Evolutionary conservation across 306 rosid genomes (phyloP).

Genomic region (Corylus avellana): DNA sequence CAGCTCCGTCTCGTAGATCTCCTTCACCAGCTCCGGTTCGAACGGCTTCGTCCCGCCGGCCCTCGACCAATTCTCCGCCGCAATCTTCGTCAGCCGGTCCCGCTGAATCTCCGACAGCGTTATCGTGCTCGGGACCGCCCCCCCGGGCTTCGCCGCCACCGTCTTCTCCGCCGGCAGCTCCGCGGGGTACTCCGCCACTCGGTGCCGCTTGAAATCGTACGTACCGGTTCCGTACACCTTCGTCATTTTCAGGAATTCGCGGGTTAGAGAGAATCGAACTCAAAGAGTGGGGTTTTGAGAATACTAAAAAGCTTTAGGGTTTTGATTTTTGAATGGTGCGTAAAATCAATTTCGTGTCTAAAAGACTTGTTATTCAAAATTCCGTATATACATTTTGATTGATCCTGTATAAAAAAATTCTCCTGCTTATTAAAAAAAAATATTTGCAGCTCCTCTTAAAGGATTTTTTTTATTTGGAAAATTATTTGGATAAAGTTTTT

Average conservation of each 20-base stretch:
- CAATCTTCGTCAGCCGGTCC: conserved; percentile 85
- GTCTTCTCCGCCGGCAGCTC: conserved; percentile 44
- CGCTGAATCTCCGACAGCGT: conserved; percentile 88
- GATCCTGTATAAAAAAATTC: too few relatives aligned
- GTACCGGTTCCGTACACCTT: conserved; percentile 84
- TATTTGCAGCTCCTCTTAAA: too few relatives aligned
- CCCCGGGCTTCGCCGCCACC: conserved; percentile 55
- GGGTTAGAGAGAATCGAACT: neutral
- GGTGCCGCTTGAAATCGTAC: conserved; percentile 89
- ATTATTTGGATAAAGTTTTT: too few relatives aligned
- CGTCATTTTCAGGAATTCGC: conserved; percentile 46
- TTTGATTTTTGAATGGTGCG: too few relatives aligned
- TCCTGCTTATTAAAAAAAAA: too few relatives aligned
- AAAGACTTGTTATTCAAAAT: too few relatives aligned
- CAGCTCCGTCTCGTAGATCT: conserved; percentile 75
- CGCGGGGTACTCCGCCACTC: conserved; percentile 88
- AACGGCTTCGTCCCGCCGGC: conserved; percentile 46
- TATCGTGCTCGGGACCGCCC: conserved; percentile 59
- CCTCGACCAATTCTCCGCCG: conserved; percentile 72
- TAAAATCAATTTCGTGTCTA: too few relatives aligned
- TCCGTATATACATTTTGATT: too few relatives aligned
- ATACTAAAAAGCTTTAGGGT: too few relatives aligned
- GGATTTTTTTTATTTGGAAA: too few relatives aligned
- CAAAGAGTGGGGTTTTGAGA: conserved; percentile 12
- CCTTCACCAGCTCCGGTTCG: conserved; percentile 64